Evolutionary conservation across 1,139 yeast genomes (phyloP), one percentile per base, ranked within the genome.

Genomic region (Suhomyces anneliseae): DNA sequence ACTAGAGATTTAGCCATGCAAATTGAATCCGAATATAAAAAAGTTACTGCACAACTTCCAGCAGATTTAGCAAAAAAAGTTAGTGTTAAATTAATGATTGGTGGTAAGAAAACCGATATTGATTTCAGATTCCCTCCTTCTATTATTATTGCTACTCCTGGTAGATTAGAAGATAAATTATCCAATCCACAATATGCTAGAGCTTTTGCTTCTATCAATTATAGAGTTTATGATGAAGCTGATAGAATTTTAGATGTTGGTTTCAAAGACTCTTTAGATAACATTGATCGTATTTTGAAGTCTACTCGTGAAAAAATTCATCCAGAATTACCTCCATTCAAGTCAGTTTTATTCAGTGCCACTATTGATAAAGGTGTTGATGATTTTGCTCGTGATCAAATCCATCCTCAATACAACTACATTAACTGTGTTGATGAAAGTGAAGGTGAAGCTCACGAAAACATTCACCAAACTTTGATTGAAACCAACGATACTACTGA

Each of bases 1-100:
- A 90, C 98, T 7, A 82, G 98, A 70, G 97, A 92, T 67, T 77
- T 92, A 58, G 97, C 97, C 9, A 76, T 81, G 58, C 98, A 92
- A 68, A 90, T 89, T 56, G 81, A 83, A 54, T 78, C 78, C 43
- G 96, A 90, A 55, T 71, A 83, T 45, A 67, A 72, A 42, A 82
- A 80, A 54, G 66, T 83, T 10, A 51, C 61, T 24, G 45, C 49
- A 4, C 46, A 54, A 11, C 53, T 69, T 36, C 60, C 65, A 1
- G 37, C 38, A 7, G 35, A 42, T 5, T 37, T 48, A 24, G 45
- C 44, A n/a, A 51, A 53, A 19, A 50, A 55, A 38, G 50, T 59
- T 26, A 45, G 54, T 38, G 54, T 73, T 26, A 64, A 56, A 27
- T 62, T 68, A 27, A 54, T 70, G 42, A 70, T 75, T 47, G 80